Percentiles rank a stretch among this genome's conserved stretches.
Evolutionary conservation across 2,329 filamentous ascomycete genomes (phyloP).

Genomic region (Beauveria varroae): DNA sequence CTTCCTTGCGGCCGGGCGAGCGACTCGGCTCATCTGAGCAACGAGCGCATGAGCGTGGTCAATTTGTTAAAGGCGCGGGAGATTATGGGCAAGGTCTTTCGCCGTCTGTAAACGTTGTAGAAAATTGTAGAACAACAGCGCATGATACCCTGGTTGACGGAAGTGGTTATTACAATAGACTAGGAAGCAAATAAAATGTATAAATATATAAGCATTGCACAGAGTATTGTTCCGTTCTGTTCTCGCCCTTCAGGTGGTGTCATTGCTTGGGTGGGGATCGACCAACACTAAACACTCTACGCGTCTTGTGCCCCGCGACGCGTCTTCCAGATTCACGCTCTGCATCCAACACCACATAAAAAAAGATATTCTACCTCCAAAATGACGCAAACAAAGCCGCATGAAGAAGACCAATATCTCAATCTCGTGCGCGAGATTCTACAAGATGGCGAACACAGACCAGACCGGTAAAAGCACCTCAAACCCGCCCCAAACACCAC

Average conservation of each 20-base stretch:
- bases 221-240: background rate
- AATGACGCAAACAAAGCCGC: slow-evolving; percentile 26
- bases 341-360: background rate
- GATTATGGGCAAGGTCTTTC: slow-evolving; percentile 84
- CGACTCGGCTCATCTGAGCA: slow-evolving; percentile 88
- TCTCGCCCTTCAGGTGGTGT: background rate
- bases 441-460: slow-evolving; percentile 73
- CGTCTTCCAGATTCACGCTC: slow-evolving; percentile 2
- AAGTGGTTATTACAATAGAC: background rate
- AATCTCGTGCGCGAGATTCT: slow-evolving; percentile 82
- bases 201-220: background rate
- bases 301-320: slow-evolving; percentile 7
- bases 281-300: slow-evolving; percentile 6
- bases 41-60: slow-evolving; percentile 80
- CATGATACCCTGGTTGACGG: background rate
- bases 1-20: slow-evolving; percentile 92
- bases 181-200: background rate
- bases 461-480: slow-evolving; percentile 57
- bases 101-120: slow-evolving; percentile 40
- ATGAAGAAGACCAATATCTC: slow-evolving; percentile 94
- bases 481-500: background rate
- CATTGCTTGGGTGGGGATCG: background rate
- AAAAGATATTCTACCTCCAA: background rate
- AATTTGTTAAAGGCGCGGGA: slow-evolving; percentile 89
- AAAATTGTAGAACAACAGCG: background rate